Conservation (phyloP, 1,284 basidiomycete species). For the Cystobasidium sp. region DNA sequence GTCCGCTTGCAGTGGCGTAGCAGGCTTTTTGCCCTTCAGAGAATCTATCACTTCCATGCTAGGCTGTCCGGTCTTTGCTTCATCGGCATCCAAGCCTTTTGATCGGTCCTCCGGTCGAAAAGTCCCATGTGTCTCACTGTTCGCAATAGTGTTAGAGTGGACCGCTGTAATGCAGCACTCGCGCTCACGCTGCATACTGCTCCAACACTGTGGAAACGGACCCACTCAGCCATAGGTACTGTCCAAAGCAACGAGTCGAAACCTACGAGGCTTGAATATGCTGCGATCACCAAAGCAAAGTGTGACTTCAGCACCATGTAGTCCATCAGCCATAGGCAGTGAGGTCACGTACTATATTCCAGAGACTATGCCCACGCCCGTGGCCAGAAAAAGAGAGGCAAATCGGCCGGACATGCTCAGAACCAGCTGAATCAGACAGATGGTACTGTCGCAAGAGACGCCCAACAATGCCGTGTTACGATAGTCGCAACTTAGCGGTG, state of each 20-base stretch:
- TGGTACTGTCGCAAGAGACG: neutral
- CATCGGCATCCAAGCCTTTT: too few species aligned
- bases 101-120: too few species aligned
- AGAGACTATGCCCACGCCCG: constrained; percentile 21
- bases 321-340: neutral
- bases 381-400: constrained; percentile 23
- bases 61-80: too few species aligned
- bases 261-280: constrained; percentile 40
- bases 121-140: too few species aligned
- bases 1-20: too few species aligned
- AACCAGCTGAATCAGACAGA: neutral
- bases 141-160: too few species aligned
- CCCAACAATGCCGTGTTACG: too few species aligned
- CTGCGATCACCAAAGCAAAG: constrained; percentile 5
- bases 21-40: too few species aligned
- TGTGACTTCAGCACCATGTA: neutral
- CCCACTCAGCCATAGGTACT: neutral
- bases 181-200: constrained; percentile 33
- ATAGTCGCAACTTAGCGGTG: too few species aligned
- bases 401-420: constrained; percentile 31
- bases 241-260: neutral
- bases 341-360: constrained; percentile 32
- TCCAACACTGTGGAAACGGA: constrained; percentile 16
- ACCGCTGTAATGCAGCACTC: too few species aligned
- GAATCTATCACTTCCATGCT: too few species aligned